A percentile compares a stretch with the other conserved stretches of the same genome.
Evolutionary conservation across 768 basidiomycete species (phyloP).

Genomic region (Mycena vitilis): DNA sequence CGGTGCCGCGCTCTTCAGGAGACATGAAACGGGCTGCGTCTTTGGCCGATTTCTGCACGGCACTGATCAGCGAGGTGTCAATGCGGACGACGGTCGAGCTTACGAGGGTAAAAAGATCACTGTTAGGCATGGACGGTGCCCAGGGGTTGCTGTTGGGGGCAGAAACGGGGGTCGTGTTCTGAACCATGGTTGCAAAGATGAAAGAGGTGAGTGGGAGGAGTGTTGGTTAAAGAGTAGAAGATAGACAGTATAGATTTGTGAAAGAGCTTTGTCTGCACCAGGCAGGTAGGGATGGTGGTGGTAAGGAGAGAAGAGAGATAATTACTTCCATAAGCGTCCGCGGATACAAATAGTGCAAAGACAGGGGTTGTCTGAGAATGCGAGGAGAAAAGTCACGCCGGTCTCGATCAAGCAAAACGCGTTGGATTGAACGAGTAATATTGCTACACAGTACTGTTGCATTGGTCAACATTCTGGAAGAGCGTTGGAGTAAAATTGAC

Average conservation of each 20-base stretch:
- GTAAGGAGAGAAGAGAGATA: not conserved
- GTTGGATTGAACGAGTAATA: too few relatives aligned
- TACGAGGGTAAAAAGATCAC: constrained; percentile 23
- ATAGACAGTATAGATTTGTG: not conserved
- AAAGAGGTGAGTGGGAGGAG: not conserved
- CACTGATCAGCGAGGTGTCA: not conserved
- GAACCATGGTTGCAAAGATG: not conserved
- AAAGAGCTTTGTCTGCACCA: not conserved
- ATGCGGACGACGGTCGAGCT: not conserved
- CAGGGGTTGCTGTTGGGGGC: not conserved
- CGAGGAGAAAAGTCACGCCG: too few relatives aligned
- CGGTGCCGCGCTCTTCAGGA: not conserved
- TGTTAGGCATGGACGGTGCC: constrained; percentile 18
- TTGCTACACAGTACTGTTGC: too few relatives aligned
- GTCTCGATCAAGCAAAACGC: too few relatives aligned
- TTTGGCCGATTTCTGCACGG: not conserved
- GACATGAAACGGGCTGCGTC: not conserved
- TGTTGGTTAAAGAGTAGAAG: not conserved
- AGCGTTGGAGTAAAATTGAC: too few relatives aligned
- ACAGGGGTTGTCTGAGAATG: not conserved
- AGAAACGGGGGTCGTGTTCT: not conserved
- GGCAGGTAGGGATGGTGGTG: constrained; percentile 11
- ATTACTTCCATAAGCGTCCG: constrained; percentile 1
- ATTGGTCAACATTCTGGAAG: too few relatives aligned
- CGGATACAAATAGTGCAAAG: constrained; percentile 3